phyloP scores from a whole-genome alignment of 768 basidiomycete genomes.

The Pleurotus ostreatus region DNA sequence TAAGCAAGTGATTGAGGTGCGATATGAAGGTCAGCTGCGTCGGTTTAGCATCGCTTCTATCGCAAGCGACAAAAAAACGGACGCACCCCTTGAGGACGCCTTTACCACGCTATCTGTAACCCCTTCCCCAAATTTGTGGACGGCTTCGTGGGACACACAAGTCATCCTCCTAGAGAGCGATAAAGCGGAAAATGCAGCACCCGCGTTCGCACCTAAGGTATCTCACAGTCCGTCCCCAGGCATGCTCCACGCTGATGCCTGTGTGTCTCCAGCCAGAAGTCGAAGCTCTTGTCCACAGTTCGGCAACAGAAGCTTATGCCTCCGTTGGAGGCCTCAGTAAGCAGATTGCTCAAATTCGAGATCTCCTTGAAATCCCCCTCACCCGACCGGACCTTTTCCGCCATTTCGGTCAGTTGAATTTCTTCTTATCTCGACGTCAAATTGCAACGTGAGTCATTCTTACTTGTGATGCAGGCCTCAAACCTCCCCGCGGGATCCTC shows the following conservation, averaged over 20 bases:
- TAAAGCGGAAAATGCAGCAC: constrained; percentile 1
- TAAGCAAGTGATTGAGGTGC: constrained; percentile 56
- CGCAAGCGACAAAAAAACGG: constrained; percentile 14
- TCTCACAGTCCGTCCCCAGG: constrained; percentile 9
- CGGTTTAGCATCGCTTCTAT: constrained; percentile 54
- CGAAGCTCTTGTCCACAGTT: constrained; percentile 40
- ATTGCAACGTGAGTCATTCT: neutral
- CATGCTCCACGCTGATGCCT: neutral
- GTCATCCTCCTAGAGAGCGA: constrained; percentile 40
- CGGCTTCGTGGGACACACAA: constrained; percentile 63
- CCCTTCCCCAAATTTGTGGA: constrained; percentile 43
- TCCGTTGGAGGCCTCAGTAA: constrained; percentile 84
- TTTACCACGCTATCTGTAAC: constrained; percentile 44
- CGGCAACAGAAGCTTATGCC: constrained; percentile 60
- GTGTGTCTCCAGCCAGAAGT: constrained; percentile 35
- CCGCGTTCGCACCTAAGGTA: constrained; percentile 31
- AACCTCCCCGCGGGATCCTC: constrained; percentile 92
- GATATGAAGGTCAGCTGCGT: constrained; percentile 57
- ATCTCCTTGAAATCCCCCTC: constrained; percentile 83
- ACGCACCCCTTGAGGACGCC: constrained; percentile 27
- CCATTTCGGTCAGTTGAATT: constrained; percentile 54
- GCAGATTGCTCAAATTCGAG: constrained; percentile 83
- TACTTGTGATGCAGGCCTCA: constrained; percentile 53
- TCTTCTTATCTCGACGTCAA: constrained; percentile 8
- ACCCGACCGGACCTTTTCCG: constrained; percentile 77